Percentiles rank a stretch among this genome's conserved stretches.
These are phyloP conservation scores for Adansonia digitata DNA, from an alignment of 345 rosid species.

Conservation along the genomic window DNA sequence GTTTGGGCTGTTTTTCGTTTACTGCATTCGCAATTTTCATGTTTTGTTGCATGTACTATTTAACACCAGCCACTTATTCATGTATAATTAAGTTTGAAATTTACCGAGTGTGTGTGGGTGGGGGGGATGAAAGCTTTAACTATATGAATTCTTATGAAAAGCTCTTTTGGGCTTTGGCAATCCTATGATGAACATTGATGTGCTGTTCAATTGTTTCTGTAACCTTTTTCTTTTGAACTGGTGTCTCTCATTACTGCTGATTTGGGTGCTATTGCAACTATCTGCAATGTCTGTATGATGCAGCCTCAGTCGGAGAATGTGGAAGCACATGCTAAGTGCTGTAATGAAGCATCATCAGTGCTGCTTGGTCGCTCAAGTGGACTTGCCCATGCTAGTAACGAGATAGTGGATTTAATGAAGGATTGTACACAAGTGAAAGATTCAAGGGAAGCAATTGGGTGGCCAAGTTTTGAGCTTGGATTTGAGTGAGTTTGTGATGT, in stretches of 20 bases:
- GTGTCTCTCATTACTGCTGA: not conserved
- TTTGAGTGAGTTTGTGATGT: conserved; percentile 26
- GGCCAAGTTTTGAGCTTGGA: conserved; percentile 58
- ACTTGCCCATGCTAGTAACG: not conserved
- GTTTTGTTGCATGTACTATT: not conserved
- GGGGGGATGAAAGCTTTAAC: not conserved
- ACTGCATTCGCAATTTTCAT: not conserved
- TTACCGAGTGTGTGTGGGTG: not conserved
- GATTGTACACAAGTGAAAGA: not conserved
- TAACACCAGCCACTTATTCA: not conserved
- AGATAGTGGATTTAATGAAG: conserved; percentile 2
- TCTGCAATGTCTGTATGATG: not conserved
- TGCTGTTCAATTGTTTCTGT: not conserved
- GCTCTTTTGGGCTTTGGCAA: not conserved
- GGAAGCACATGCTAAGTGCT: not conserved
- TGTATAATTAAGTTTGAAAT: not conserved
- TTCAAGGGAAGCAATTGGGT: conserved; percentile 17
- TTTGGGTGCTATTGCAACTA: not conserved
- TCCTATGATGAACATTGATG: not conserved
- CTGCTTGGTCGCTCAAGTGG: conserved; percentile 13
- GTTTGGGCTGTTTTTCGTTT: conserved; percentile 14
- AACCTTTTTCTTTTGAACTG: not conserved
- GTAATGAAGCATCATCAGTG: not conserved
- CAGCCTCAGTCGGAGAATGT: conserved; percentile 3
- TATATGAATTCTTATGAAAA: not conserved